Percentiles rank a stretch among this genome's conserved stretches.
Evolutionary conservation across 306 rosid genomes (phyloP).

Genomic region (Prunus fruticosa): DNA sequence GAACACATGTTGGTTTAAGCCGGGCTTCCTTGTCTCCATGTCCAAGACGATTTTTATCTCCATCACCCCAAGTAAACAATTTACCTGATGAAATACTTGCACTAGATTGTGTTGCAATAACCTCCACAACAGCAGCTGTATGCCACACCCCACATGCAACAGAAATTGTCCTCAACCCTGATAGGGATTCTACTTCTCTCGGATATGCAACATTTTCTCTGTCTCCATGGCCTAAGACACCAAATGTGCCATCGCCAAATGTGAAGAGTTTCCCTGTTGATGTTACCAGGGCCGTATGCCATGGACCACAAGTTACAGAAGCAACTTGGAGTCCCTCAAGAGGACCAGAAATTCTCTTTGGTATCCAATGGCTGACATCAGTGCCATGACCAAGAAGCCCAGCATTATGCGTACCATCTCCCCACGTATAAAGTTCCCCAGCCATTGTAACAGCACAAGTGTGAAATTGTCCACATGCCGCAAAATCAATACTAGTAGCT

Average conservation of each 20-base stretch:
- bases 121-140: slow-evolving; percentile 96
- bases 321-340: slow-evolving; percentile 94
- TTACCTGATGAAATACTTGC: slow-evolving; percentile 77
- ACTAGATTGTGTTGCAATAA: slow-evolving; percentile 82
- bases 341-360: slow-evolving; percentile 83
- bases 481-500: slow-evolving; percentile 70
- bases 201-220: slow-evolving; percentile 73
- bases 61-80: slow-evolving; percentile 97
- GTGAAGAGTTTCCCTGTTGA: slow-evolving; percentile 85
- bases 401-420: slow-evolving; percentile 94
- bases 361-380: slow-evolving; percentile 90
- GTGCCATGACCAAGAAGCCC: slow-evolving; percentile 98
- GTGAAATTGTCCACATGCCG: slow-evolving; percentile 97
- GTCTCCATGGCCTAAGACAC: slow-evolving; percentile 93
- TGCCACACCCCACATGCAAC: slow-evolving; percentile 99
- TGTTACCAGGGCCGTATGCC: slow-evolving; percentile 95
- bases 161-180: slow-evolving; percentile 82
- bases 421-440: slow-evolving; percentile 96
- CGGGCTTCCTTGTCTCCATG: slow-evolving; percentile 97
- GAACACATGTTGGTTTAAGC: slow-evolving; percentile 88
- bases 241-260: slow-evolving; percentile 98
- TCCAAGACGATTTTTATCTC: slow-evolving; percentile 94
- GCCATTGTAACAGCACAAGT: slow-evolving; percentile 91
- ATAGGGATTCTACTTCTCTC: slow-evolving; percentile 80
- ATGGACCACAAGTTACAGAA: slow-evolving; percentile 94